Evolutionary conservation across 164 flowering plant genomes (phyloP).

Genomic region (Santalum album): DNA sequence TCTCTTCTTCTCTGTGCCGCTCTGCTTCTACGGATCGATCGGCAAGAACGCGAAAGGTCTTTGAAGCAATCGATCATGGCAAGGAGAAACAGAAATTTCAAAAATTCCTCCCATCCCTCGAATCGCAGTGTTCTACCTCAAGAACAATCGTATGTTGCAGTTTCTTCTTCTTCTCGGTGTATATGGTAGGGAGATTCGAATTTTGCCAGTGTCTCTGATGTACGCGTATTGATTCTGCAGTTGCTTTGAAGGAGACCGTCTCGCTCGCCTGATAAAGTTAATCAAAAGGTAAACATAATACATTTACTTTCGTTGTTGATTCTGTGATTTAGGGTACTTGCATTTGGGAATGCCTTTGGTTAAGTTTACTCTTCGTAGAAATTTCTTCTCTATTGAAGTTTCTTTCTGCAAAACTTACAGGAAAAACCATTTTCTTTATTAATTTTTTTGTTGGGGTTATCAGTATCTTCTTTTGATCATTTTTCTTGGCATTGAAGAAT

Average conservation of each 20-base stretch:
- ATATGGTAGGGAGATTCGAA: too few relatives aligned
- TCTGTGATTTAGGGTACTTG: too few relatives aligned
- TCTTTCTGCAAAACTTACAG: too few relatives aligned
- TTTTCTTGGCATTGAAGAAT: not conserved
- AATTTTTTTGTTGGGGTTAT: too few relatives aligned
- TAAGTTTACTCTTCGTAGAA: not conserved
- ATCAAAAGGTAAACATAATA: conserved; percentile 30
- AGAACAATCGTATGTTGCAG: conserved; percentile 13
- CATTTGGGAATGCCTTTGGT: too few relatives aligned
- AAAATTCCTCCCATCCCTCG: conserved; percentile 7
- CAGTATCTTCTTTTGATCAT: too few relatives aligned
- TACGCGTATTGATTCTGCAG: conserved; percentile 11
- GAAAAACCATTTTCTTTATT: not conserved
- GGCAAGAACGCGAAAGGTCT: too few relatives aligned
- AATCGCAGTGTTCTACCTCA: conserved; percentile 8
- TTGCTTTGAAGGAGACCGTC: conserved; percentile 54
- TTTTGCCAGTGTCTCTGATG: not conserved
- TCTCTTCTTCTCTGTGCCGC: too few relatives aligned
- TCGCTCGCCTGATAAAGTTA: conserved; percentile 33
- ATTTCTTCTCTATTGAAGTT: not conserved
- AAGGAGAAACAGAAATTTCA: conserved; percentile 15
- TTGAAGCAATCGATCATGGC: conserved; percentile 9
- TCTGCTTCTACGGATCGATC: too few relatives aligned
- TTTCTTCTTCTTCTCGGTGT: too few relatives aligned
- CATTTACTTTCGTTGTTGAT: too few relatives aligned